A percentile compares a stretch with the other conserved stretches of the same genome.
phyloP scores from a whole-genome alignment of 495 filamentous ascomycete genomes.

The Aspergillus diversus region DNA sequence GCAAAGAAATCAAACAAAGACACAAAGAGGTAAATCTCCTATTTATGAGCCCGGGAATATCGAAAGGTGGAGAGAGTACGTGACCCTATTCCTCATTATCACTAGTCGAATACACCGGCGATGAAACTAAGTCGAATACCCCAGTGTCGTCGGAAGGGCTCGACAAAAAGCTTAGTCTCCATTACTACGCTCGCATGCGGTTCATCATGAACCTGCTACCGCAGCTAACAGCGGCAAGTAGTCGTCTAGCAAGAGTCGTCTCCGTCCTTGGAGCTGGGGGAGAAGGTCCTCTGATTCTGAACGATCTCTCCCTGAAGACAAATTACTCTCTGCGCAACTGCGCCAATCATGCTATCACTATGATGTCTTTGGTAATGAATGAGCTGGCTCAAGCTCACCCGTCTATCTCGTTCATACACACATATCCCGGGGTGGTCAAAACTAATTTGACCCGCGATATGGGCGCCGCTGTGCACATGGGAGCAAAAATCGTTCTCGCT shows the following conservation, averaged over 20 bases:
- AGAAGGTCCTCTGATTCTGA: slow-evolving; percentile 50
- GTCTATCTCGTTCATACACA: not conserved
- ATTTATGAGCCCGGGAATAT: slow-evolving; percentile 6
- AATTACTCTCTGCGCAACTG: slow-evolving; percentile 27
- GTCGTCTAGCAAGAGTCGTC: slow-evolving; percentile 51
- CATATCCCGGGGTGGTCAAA: slow-evolving; percentile 4
- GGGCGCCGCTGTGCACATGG: not conserved
- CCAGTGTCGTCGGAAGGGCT: slow-evolving; percentile 60
- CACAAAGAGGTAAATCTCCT: slow-evolving; percentile 6
- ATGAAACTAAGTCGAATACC: not conserved
- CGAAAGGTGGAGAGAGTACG: no score
- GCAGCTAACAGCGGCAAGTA: no score
- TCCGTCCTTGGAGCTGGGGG: slow-evolving; percentile 49
- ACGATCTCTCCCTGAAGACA: slow-evolving; percentile 44
- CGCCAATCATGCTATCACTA: slow-evolving; percentile 45
- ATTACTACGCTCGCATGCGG: slow-evolving; percentile 62
- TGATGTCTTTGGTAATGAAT: slow-evolving; percentile 20
- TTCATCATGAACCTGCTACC: slow-evolving; percentile 64
- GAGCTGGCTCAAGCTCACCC: not conserved
- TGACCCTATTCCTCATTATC: no score
- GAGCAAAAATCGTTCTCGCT: not conserved
- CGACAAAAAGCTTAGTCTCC: slow-evolving; percentile 52
- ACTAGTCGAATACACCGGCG: not conserved
- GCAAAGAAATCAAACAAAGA: slow-evolving; percentile 1
- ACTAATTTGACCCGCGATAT: slow-evolving; percentile 4